Conservation (phyloP, 75 land plant species). For the Cupressus sempervirens region DNA sequence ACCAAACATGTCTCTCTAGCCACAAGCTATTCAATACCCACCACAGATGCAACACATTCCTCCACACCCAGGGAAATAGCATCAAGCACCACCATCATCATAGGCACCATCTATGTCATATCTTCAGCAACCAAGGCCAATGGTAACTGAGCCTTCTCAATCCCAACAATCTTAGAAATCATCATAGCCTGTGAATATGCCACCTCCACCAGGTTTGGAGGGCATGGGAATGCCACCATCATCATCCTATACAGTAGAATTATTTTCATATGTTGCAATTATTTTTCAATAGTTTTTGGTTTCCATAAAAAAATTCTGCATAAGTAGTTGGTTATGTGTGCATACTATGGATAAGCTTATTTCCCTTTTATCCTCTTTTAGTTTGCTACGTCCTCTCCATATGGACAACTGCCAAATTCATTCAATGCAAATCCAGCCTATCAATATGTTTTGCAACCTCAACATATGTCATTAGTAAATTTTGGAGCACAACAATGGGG, state of each 20-base stretch:
- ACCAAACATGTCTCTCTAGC: no score
- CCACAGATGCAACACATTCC: no score
- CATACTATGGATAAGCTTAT: no score
- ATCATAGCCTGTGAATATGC: constrained; percentile 18
- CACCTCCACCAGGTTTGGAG: constrained; percentile 30
- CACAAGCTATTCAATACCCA: no score
- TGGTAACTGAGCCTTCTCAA: constrained; percentile 26
- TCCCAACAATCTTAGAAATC: constrained; percentile 35
- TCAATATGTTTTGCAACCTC: no score
- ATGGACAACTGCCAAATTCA: constrained; percentile 34
- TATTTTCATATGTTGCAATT: background rate
- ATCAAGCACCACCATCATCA: no score
- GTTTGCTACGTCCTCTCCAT: constrained; percentile 33
- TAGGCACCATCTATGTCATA: no score
- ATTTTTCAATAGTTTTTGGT: background rate
- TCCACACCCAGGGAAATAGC: no score
- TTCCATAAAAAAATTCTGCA: background rate
- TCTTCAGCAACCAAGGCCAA: no score
- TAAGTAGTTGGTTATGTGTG: background rate
- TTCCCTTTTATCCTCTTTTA: background rate
- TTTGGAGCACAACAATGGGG: no score
- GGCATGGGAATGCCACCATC: constrained; percentile 28
- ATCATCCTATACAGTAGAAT: constrained; percentile 46
- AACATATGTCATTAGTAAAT: no score
- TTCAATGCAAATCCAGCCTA: no score